Conservation (phyloP, 78 protist genomes). For the Dictyostelium purpureum region DNA sequence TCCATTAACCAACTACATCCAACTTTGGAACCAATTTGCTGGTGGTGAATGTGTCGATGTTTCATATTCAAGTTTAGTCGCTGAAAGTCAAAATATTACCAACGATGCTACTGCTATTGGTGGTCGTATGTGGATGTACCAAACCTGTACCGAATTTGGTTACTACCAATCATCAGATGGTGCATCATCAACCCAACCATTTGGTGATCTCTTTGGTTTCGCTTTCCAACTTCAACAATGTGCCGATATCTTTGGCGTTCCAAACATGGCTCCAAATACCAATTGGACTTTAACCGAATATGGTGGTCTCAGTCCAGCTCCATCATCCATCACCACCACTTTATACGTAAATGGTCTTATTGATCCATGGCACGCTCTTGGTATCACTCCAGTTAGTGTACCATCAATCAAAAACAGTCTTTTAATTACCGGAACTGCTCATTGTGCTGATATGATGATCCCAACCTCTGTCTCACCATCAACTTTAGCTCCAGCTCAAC, state of each 20-base stretch:
- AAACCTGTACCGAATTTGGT: conserved; percentile 73
- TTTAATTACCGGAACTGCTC: conserved; percentile 63
- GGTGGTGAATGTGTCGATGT: conserved; percentile 35
- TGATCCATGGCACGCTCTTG: conserved; percentile 85
- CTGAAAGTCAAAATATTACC: neutral
- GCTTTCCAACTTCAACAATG: conserved; percentile 19
- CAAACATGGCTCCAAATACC: conserved; percentile 30
- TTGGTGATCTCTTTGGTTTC: conserved; percentile 53
- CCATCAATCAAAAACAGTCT: neutral
- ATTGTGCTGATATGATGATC: conserved; percentile 78
- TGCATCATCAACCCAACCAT: conserved; percentile 21
- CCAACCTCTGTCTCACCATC: conserved; percentile 58
- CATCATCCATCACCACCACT: conserved; percentile 11
- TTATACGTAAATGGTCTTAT: conserved; percentile 58
- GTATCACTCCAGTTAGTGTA: conserved; percentile 10
- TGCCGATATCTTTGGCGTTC: conserved; percentile 42
- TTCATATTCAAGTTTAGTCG: conserved; percentile 24
- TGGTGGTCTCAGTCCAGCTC: conserved; percentile 83
- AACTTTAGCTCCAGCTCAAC: conserved; percentile 48
- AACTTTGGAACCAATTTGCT: conserved; percentile 35
- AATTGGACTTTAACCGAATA: conserved; percentile 71
- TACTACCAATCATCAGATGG: conserved; percentile 83
- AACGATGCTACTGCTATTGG: conserved; percentile 53
- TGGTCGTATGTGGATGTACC: conserved; percentile 73
- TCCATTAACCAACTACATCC: conserved; percentile 52